Base-by-base conservation (phyloP, 495 filamentous ascomycete species). In the Hypoxylon perforatum region DNA sequence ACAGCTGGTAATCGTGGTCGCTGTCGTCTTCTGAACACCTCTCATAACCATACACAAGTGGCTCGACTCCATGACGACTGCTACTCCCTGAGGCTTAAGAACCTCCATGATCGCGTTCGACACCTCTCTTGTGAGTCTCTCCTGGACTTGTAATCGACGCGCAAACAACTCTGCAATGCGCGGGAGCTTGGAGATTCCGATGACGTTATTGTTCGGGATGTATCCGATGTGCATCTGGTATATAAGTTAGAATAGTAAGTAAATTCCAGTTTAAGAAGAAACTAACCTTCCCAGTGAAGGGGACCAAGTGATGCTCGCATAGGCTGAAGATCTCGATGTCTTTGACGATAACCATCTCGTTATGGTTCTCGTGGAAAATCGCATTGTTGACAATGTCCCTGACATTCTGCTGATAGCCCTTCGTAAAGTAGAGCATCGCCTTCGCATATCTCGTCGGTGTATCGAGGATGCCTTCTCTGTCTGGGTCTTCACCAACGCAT, bases 41-140 rank as follows among this genome's bases (percentile, higher is more conserved):
- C 94, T 85, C 92, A 95, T 95, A 1, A 97, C 94, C 94, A 97
- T 98, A 82, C 95, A 98, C n/a, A 98, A 83, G 80, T 99, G 95
- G 67, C 89, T 92, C 28, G 92, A 94, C 73, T 99, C 96, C 91
- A 98, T 97, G 48, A 99, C 94, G 8, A 99, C 94, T 19, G 91
- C 94, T 3, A 99, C 94, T 39, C 96, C 95, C 75, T 89, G 90
- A n/a, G 95, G 95, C 80, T 94, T 90, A 17, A 98, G 83, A 4
- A 98, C 87, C 72, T 98, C 94, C 63, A 92, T 91, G 48, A 98
- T 88, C 7, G 94, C 96, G 59, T 97, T 88, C 5, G 95, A 96
- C 9, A 99, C 93, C 76, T 99, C 93, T 76, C 95, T 96, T 12
- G 96, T 99, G 19, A 99, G 79, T 17, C 95, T 87, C 79, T 99